Evolutionary conservation across 2,329 filamentous ascomycete species (phyloP).

Genomic region (Penicillium freii): DNA sequence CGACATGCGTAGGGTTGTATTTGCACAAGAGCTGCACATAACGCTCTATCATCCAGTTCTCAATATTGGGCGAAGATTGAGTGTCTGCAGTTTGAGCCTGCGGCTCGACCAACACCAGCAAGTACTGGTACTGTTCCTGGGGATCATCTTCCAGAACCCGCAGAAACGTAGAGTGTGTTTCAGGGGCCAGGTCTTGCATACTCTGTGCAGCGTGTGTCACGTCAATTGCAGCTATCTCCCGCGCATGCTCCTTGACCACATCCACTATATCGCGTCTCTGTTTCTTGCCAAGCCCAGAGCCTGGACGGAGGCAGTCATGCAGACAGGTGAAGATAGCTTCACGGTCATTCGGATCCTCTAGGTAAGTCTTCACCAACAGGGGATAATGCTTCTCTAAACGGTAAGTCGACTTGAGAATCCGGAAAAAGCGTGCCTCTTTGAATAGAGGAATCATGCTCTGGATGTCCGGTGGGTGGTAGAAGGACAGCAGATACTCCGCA

Average conservation of each 20-base stretch:
- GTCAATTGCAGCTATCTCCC: constrained; percentile 66
- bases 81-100: constrained; percentile 39
- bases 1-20: constrained; percentile 78
- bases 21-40: constrained; percentile 91
- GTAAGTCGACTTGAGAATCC: constrained; percentile 88
- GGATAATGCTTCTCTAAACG: constrained; percentile 75
- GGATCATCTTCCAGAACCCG: constrained; percentile 60
- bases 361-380: constrained; percentile 74
- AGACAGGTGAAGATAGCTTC: constrained; percentile 77
- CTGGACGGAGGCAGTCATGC: constrained; percentile 67
- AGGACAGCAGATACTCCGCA: constrained; percentile 87
- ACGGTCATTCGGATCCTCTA: constrained; percentile 78
- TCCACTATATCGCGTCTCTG: constrained; percentile 70
- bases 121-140: constrained; percentile 71
- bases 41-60: constrained; percentile 68
- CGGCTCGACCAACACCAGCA: constrained; percentile 73
- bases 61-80: constrained; percentile 33
- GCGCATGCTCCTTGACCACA: constrained; percentile 64
- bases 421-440: constrained; percentile 76
- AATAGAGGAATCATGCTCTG: constrained; percentile 73
- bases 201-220: constrained; percentile 63
- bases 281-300: constrained; percentile 62
- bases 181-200: constrained; percentile 60
- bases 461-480: constrained; percentile 86
- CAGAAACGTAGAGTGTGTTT: constrained; percentile 66